Evolutionary conservation across 768 basidiomycete genomes (phyloP).

Genomic region (Chalciporus chontae): DNA sequence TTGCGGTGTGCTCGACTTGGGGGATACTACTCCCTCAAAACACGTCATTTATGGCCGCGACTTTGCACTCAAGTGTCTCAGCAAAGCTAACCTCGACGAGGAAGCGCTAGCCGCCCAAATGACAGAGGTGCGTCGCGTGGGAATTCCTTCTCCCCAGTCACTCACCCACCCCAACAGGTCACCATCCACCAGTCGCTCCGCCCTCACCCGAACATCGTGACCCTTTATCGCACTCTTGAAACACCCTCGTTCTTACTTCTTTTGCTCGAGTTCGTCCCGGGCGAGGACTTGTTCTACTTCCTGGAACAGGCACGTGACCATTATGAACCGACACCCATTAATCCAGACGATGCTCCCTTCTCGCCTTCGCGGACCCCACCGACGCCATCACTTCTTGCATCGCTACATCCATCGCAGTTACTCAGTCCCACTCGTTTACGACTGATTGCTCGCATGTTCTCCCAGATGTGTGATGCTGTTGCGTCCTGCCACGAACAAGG

Average conservation of each 20-base stretch:
- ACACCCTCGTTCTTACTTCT: constrained; percentile 89
- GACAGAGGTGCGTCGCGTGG: constrained; percentile 63
- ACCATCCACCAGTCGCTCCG: constrained; percentile 93
- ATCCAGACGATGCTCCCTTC: constrained; percentile 10
- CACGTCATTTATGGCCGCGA: constrained; percentile 65
- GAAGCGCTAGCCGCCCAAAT: constrained; percentile 87
- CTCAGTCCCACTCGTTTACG: constrained; percentile 86
- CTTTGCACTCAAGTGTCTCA: constrained; percentile 95
- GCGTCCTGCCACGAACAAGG: constrained; percentile 88
- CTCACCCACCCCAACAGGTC: constrained; percentile 46
- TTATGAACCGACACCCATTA: constrained; percentile 50
- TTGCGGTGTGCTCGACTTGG: constrained; percentile 54
- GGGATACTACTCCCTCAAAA: constrained; percentile 35
- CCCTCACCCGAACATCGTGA: constrained; percentile 90
- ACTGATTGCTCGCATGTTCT: constrained; percentile 95
- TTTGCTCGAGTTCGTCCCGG: constrained; percentile 92
- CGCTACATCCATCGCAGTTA: constrained; percentile 71
- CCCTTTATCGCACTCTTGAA: constrained; percentile 90
- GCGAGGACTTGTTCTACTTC: constrained; percentile 98
- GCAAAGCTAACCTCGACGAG: constrained; percentile 88
- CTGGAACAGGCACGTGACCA: constrained; percentile 93
- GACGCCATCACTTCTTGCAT: constrained; percentile 88
- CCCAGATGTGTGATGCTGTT: constrained; percentile 98
- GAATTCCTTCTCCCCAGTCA: constrained; percentile 5
- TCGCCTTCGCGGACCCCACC: constrained; percentile 73